Percentiles rank a stretch among this genome's conserved stretches.
Evolutionary conservation across 202 grass and related monocot genomes (phyloP).

Genomic region (Carex sylvatica): DNA sequence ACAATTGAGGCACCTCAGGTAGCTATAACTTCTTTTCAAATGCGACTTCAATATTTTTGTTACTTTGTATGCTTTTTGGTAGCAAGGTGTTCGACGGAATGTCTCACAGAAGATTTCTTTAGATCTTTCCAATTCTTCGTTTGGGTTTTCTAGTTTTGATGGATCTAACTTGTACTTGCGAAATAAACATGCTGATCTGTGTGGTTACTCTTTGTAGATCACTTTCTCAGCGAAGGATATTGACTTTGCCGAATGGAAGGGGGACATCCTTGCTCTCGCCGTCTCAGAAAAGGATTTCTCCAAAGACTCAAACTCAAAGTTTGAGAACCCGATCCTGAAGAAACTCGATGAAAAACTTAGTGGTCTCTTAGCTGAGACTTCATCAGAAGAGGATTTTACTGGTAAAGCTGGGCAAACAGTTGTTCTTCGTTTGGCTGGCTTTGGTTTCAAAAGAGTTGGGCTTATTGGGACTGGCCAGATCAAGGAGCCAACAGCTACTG

Average conservation of each 20-base stretch:
- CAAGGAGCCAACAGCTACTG: conserved; percentile 40
- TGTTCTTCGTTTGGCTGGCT: conserved; percentile 66
- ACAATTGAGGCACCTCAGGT: conserved; percentile 73
- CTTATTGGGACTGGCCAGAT: conserved; percentile 69
- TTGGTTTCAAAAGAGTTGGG: conserved; percentile 82
- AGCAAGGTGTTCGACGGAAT: not conserved
- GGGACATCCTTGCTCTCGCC: conserved; percentile 73
- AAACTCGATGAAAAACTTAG: conserved; percentile 65
- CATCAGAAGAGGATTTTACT: conserved; percentile 78
- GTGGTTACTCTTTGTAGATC: conserved; percentile 34
- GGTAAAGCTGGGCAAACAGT: conserved; percentile 75
- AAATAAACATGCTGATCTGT: conserved; percentile 26
- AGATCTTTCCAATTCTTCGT: not conserved
- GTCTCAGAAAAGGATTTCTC: conserved; percentile 90
- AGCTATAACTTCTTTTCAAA: not conserved
- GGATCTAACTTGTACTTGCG: not conserved
- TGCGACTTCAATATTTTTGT: not conserved
- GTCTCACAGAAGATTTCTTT: not conserved
- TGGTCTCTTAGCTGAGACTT: conserved; percentile 66
- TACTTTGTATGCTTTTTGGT: not conserved
- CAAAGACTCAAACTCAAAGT: conserved; percentile 73
- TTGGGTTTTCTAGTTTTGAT: not conserved
- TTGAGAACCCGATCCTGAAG: conserved; percentile 68
- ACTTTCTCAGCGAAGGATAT: conserved; percentile 59
- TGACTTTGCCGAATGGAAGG: conserved; percentile 78